Conservation (phyloP, 202 grass and related monocot species). For the Bolboschoenoplectus hybrid region DNA sequence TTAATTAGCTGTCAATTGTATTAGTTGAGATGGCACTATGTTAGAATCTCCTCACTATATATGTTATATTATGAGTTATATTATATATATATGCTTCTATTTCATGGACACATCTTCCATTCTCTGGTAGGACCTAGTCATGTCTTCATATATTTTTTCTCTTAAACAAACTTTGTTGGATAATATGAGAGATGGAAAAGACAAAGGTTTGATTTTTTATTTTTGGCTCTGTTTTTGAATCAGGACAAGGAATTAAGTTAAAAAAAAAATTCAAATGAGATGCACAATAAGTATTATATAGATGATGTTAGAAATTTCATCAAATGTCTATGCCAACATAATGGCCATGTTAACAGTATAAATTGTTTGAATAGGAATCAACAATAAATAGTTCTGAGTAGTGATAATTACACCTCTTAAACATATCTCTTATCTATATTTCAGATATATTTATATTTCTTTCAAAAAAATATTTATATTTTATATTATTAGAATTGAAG, state of each 20-base stretch:
- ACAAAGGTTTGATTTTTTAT: not conserved
- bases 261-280: not conserved
- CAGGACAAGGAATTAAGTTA: not conserved
- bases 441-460: too few relatives aligned
- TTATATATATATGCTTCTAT: not conserved
- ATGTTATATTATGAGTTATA: not conserved
- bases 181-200: not conserved
- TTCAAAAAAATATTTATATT: too few relatives aligned
- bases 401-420: too few relatives aligned
- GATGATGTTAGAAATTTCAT: not conserved
- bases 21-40: conserved; percentile 31
- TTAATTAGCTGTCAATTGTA: conserved; percentile 32
- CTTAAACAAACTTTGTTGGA: conserved; percentile 24
- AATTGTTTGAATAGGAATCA: not conserved
- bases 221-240: not conserved
- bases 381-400: too few relatives aligned
- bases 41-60: not conserved
- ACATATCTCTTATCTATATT: too few relatives aligned
- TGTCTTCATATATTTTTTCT: not conserved
- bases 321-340: not conserved
- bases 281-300: not conserved
- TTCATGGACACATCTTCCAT: conserved; percentile 21
- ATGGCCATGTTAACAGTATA: not conserved
- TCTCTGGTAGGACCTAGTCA: not conserved
- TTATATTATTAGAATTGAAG: too few relatives aligned